phyloP scores from a whole-genome alignment of 331 rosid species.

The Phaseolus coccineus region DNA sequence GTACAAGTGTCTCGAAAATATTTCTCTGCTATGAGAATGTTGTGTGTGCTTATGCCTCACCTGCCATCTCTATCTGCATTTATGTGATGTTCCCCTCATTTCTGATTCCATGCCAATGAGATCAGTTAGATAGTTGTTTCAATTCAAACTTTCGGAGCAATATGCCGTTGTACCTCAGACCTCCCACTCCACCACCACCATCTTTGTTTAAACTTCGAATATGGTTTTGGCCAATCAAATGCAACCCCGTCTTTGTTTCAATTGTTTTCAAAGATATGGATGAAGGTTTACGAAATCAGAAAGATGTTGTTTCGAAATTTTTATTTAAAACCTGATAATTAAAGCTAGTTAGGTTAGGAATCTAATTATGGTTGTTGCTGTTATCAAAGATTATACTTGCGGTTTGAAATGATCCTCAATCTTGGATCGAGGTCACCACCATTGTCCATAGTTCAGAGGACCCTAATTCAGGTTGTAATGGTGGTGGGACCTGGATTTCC shows the following conservation, averaged over 20 bases:
- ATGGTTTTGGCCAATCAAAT: conserved; percentile 6
- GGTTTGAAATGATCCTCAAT: conserved; percentile 49
- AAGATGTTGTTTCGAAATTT: not conserved
- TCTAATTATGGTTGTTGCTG: conserved; percentile 43
- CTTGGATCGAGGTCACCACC: conserved; percentile 47
- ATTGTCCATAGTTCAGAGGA: conserved; percentile 20
- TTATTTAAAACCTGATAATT: not conserved
- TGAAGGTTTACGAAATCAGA: not conserved
- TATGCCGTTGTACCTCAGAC: not conserved
- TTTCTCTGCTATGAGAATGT: conserved; percentile 31
- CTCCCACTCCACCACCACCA: not conserved
- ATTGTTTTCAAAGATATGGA: not conserved
- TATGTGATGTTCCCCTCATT: not conserved
- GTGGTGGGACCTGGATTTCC: conserved; percentile 50
- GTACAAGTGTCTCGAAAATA: conserved; percentile 43
- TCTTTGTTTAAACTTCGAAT: not conserved
- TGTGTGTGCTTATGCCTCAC: conserved; percentile 5
- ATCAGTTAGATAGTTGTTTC: not conserved
- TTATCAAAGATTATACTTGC: conserved; percentile 31
- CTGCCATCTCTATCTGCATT: conserved; percentile 26
- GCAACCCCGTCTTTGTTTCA: not conserved
- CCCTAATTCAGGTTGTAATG: conserved; percentile 33
- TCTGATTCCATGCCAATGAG: conserved; percentile 6
- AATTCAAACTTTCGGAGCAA: not conserved
- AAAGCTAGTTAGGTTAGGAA: conserved; percentile 4